phyloP scores from a whole-genome alignment of 208 protist species.

The Entamoeba moshkovskii region DNA sequence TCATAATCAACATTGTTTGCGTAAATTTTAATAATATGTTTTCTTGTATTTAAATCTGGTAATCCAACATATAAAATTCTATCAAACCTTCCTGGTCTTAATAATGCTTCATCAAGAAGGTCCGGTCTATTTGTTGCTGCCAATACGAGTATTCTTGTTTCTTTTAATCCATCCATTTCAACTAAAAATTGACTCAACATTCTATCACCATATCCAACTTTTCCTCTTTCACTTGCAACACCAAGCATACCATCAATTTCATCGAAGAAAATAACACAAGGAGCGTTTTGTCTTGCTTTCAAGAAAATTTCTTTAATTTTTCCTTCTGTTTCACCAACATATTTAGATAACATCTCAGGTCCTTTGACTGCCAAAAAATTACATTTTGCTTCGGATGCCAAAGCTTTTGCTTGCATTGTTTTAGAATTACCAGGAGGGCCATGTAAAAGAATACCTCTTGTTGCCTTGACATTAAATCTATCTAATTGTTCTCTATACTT shows the following conservation, averaged over 20 bases:
- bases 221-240: conserved; percentile 7
- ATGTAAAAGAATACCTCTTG: not conserved
- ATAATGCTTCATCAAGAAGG: conserved; percentile 25
- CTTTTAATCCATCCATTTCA: conserved; percentile 85
- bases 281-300: conserved; percentile 58
- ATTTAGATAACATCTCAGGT: conserved; percentile 65
- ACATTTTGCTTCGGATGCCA: conserved; percentile 54
- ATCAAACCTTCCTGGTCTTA: conserved; percentile 33
- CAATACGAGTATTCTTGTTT: conserved; percentile 68
- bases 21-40: conserved; percentile 25
- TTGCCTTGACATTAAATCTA: not conserved
- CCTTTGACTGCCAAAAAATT: conserved; percentile 75
- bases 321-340: conserved; percentile 75
- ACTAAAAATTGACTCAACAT: conserved; percentile 87
- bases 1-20: not conserved
- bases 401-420: conserved; percentile 66
- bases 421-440: conserved; percentile 59
- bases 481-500: not conserved
- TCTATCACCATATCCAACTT: conserved; percentile 56
- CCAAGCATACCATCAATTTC: conserved; percentile 49
- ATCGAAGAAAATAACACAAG: conserved; percentile 81
- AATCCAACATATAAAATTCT: conserved; percentile 19
- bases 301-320: conserved; percentile 68
- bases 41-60: conserved; percentile 16
- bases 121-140: conserved; percentile 91